Evolutionary conservation across 257 asterid genomes (phyloP).

Genomic region (Euphrasia confusa): DNA sequence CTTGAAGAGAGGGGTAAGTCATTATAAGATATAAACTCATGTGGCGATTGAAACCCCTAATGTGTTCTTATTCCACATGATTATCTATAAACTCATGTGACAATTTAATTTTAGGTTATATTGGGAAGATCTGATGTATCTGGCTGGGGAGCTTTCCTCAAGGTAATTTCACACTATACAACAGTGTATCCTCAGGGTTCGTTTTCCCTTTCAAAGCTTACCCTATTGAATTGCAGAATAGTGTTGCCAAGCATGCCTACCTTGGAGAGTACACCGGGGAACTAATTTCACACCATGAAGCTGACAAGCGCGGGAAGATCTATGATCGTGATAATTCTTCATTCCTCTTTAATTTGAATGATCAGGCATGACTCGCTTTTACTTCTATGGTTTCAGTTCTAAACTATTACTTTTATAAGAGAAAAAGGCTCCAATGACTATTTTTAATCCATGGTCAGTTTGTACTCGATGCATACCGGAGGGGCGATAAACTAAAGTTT

Average conservation of each 20-base stretch:
- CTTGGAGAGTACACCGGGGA: slow-evolving; percentile 99
- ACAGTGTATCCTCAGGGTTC: neutral
- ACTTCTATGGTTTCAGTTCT: neutral
- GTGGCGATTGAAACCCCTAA: no score
- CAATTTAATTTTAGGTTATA: slow-evolving; percentile 51
- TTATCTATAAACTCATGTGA: no score
- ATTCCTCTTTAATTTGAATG: slow-evolving; percentile 80
- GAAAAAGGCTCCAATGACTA: slow-evolving; percentile 12
- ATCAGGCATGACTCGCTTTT: slow-evolving; percentile 53
- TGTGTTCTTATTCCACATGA: no score
- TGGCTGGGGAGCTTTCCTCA: slow-evolving; percentile 99
- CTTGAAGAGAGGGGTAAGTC: no score
- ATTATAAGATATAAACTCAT: no score
- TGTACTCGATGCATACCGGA: slow-evolving; percentile 86
- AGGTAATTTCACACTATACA: slow-evolving; percentile 46
- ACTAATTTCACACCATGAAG: slow-evolving; percentile 90
- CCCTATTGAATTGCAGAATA: slow-evolving; percentile 53
- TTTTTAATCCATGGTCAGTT: slow-evolving; percentile 41
- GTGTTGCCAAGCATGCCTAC: slow-evolving; percentile 82
- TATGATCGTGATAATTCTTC: slow-evolving; percentile 95
- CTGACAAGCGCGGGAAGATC: slow-evolving; percentile 99
- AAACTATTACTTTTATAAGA: neutral
- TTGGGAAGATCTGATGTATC: slow-evolving; percentile 90
- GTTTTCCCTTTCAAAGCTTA: slow-evolving; percentile 22
- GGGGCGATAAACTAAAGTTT: slow-evolving; percentile 87